phyloP scores from a whole-genome alignment of 768 basidiomycete species.

The Suillus plorans region DNA sequence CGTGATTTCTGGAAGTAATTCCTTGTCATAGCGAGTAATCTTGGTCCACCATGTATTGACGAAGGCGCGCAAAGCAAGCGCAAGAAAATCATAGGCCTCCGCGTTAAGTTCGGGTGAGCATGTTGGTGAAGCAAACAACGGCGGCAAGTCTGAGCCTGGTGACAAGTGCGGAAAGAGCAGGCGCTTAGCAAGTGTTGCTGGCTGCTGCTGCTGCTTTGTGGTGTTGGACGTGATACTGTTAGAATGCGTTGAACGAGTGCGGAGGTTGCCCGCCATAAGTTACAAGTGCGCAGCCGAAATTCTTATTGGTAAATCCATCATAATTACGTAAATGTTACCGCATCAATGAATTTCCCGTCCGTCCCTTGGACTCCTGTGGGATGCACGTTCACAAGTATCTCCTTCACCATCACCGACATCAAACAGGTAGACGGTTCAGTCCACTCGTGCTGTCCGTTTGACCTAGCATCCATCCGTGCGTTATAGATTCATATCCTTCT shows the following conservation, averaged over 20 bases:
- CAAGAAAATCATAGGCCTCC: constrained; percentile 67
- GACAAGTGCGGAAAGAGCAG: constrained; percentile 61
- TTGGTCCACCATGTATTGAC: constrained; percentile 87
- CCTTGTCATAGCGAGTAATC: constrained; percentile 80
- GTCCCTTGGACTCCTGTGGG: not conserved
- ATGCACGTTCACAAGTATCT: not conserved
- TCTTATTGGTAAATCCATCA: not conserved
- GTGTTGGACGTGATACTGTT: constrained; percentile 15
- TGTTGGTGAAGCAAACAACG: constrained; percentile 46
- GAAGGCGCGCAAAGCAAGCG: constrained; percentile 75
- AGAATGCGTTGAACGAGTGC: constrained; percentile 24
- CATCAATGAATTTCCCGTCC: too few relatives aligned
- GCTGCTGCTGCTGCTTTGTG: constrained; percentile 22
- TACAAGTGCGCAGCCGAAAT: not conserved
- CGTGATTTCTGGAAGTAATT: constrained; percentile 73
- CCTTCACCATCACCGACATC: not conserved
- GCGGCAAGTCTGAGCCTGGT: constrained; percentile 46
- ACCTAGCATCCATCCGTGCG: not conserved
- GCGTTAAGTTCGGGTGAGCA: constrained; percentile 56
- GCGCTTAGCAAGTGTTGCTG: constrained; percentile 47
- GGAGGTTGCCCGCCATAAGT: constrained; percentile 9
- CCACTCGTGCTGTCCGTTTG: not conserved
- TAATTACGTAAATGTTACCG: too few relatives aligned
- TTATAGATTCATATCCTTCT: not conserved
- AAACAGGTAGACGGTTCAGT: not conserved